Evolutionary conservation across 2,329 filamentous ascomycete species (phyloP).

Genomic region (Tolypocladium tundrense): DNA sequence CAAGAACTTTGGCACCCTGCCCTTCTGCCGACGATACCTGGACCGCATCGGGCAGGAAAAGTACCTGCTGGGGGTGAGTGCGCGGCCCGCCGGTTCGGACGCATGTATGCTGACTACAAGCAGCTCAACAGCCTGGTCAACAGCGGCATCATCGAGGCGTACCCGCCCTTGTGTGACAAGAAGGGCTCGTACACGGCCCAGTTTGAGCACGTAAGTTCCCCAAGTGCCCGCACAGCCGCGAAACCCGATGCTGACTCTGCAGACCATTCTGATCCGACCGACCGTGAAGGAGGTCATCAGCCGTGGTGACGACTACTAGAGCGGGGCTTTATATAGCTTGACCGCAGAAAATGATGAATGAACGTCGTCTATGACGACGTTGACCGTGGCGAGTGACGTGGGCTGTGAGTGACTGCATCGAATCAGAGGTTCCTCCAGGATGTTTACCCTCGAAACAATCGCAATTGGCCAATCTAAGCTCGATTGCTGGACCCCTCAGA

Average conservation of each 20-base stretch:
- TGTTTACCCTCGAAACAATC: too few species aligned
- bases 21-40: conserved; percentile 82
- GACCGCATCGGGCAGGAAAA: conserved; percentile 92
- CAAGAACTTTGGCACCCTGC: conserved; percentile 91
- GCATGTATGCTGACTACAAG: neutral
- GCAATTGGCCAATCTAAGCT: neutral
- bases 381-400: neutral
- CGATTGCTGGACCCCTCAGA: neutral
- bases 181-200: conserved; percentile 94
- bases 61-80: conserved; percentile 72
- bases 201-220: conserved; percentile 73
- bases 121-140: conserved; percentile 79
- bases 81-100: conserved; percentile 2
- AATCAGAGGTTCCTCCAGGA: neutral
- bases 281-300: conserved; percentile 82
- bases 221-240: too few species aligned
- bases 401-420: neutral
- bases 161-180: conserved; percentile 80
- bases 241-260: neutral
- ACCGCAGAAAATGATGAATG: neutral
- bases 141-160: conserved; percentile 77
- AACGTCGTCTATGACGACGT: too few species aligned
- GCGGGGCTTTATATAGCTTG: neutral
- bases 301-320: conserved; percentile 73
- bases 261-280: conserved; percentile 69